These are phyloP conservation scores for Paxillus ammoniavirescens DNA, from an alignment of 768 basidiomycete genomes.

Conservation along the genomic window DNA sequence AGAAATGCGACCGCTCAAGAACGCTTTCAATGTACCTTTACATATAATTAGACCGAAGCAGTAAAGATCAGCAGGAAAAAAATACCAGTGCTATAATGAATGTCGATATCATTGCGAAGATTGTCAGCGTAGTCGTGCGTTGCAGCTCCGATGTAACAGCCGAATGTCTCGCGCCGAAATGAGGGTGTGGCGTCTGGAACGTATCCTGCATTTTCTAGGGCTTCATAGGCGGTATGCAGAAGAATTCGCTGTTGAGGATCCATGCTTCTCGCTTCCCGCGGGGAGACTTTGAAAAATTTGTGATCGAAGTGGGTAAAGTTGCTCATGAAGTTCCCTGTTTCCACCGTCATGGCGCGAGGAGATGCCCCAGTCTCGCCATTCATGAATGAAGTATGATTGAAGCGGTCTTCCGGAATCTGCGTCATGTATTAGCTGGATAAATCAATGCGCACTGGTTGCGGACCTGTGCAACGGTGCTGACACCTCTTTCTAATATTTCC, in stretches of 20 bases:
- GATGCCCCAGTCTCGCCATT: conserved; percentile 17
- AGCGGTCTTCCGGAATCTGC: conserved; percentile 64
- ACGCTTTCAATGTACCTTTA: conserved; percentile 60
- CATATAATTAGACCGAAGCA: background rate
- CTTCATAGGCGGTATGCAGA: conserved; percentile 64
- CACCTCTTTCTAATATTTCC: conserved; percentile 55
- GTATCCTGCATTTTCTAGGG: conserved; percentile 70
- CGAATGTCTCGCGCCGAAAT: conserved; percentile 54
- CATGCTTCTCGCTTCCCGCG: conserved; percentile 73
- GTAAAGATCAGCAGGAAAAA: conserved; percentile 1
- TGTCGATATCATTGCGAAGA: conserved; percentile 57
- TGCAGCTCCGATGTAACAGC: conserved; percentile 66
- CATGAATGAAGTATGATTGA: conserved; percentile 44
- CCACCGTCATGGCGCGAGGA: conserved; percentile 47
- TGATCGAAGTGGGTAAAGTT: conserved; percentile 63
- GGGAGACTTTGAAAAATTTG: conserved; percentile 69
- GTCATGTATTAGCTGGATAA: conserved; percentile 3
- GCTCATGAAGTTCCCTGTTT: conserved; percentile 63
- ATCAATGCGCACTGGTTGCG: conserved; percentile 6
- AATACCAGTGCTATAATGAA: conserved; percentile 69
- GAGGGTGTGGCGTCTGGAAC: conserved; percentile 55
- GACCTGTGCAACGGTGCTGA: conserved; percentile 59
- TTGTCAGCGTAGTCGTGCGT: conserved; percentile 72
- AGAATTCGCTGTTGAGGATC: conserved; percentile 74
- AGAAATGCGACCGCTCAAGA: conserved; percentile 70